phyloP scores from a whole-genome alignment of 352 stramenopile genomes.

The Aphanomyces cochlioides region DNA sequence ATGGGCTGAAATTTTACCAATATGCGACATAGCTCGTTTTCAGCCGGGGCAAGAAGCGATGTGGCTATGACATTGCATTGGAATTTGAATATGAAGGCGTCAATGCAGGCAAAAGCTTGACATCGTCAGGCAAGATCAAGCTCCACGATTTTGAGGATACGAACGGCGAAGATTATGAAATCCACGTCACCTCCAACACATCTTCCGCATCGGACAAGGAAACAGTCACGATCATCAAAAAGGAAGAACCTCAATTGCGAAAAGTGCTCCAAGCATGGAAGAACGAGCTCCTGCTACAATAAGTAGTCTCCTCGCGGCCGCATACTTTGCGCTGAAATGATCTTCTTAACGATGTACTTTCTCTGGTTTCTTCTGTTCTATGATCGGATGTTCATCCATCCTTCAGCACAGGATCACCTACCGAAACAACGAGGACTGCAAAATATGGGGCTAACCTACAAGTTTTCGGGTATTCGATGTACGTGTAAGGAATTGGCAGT shows the following conservation, averaged over 20 bases:
- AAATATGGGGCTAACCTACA: too few relatives aligned
- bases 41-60: constrained; percentile 81
- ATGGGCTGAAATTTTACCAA: background rate
- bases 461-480: too few relatives aligned
- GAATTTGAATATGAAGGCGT: constrained; percentile 73
- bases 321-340: too few relatives aligned
- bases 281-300: constrained; percentile 73
- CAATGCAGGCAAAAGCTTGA: constrained; percentile 31
- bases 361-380: too few relatives aligned
- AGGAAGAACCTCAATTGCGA: constrained; percentile 58
- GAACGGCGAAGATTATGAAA: constrained; percentile 73
- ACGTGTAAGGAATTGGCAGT: too few relatives aligned
- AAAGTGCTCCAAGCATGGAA: constrained; percentile 71
- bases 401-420: too few relatives aligned
- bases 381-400: too few relatives aligned
- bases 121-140: constrained; percentile 63
- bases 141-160: constrained; percentile 84
- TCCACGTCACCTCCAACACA: constrained; percentile 51
- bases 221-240: constrained; percentile 48
- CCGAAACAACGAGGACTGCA: too few relatives aligned
- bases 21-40: constrained; percentile 54
- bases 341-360: too few relatives aligned
- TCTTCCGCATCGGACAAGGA: constrained; percentile 50
- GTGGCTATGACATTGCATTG: constrained; percentile 75
- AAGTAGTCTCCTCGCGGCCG: constrained; percentile 25